These are phyloP conservation scores for Cytospora piceicola DNA, from an alignment of 2,329 filamentous ascomycete species.

Conservation along the genomic window DNA sequence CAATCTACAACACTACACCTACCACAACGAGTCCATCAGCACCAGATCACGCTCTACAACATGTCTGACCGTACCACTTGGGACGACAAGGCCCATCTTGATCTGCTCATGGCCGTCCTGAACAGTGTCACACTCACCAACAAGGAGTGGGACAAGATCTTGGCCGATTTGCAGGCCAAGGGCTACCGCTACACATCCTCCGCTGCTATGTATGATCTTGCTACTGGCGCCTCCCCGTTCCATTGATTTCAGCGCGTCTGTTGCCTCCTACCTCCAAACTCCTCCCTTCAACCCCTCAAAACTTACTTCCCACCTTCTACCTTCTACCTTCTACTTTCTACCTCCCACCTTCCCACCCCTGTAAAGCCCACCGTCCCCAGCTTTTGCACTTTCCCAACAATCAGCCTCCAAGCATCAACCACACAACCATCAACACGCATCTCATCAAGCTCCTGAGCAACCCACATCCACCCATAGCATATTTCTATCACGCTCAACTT, in stretches of 20 bases:
- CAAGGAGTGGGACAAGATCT: constrained; percentile 35
- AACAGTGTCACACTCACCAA: constrained; percentile 31
- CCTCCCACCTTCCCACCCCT: not conserved
- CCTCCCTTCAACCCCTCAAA: not conserved
- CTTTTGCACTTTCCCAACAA: not conserved
- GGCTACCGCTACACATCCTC: constrained; percentile 47
- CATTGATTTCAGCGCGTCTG: constrained; percentile 4
- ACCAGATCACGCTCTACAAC: not conserved
- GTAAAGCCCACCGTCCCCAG: constrained; percentile 5
- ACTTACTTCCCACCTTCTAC: not conserved
- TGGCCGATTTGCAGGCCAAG: constrained; percentile 33
- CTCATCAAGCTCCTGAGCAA: not conserved
- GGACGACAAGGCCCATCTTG: constrained; percentile 31
- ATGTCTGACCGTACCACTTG: constrained; percentile 24
- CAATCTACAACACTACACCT: not conserved
- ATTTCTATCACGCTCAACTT: not conserved
- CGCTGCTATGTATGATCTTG: constrained; percentile 46
- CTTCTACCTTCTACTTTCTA: not conserved
- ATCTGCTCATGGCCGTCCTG: constrained; percentile 45
- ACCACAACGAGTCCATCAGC: constrained; percentile 35
- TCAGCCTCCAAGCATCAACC: too few relatives aligned
- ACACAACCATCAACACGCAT: not conserved
- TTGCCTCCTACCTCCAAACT: not conserved
- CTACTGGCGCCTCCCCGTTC: constrained; percentile 2
- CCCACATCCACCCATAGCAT: not conserved